Evolutionary conservation across 768 basidiomycete genomes (phyloP).

Genomic region (Rossbeevera mucosa): DNA sequence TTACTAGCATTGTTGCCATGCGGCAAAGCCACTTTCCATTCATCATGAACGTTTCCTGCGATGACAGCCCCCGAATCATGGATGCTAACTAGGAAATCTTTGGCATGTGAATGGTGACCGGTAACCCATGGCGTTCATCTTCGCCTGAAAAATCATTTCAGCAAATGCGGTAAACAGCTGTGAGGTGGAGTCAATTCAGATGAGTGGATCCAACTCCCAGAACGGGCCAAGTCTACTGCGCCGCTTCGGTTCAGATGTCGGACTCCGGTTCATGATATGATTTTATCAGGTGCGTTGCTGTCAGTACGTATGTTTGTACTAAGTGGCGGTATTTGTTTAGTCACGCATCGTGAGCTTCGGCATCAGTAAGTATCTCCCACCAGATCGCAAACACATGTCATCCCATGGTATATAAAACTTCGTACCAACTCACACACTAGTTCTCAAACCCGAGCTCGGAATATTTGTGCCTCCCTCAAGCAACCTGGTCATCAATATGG

Average conservation of each 20-base stretch:
- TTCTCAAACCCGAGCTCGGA: constrained; percentile 1
- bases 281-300: no score
- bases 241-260: background rate
- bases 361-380: background rate
- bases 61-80: background rate
- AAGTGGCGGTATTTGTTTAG: background rate
- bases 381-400: constrained; percentile 9
- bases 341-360: background rate
- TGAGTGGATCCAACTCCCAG: no score
- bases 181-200: no score
- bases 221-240: background rate
- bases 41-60: background rate
- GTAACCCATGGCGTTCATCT: background rate
- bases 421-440: background rate
- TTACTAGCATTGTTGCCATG: no score
- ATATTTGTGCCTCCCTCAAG: background rate
- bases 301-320: no score
- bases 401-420: constrained; percentile 5
- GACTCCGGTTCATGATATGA: no score
- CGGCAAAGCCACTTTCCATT: background rate
- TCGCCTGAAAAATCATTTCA: background rate
- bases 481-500: constrained; percentile 14
- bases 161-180: background rate
- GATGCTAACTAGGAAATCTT: background rate
- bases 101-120: background rate